These are phyloP conservation scores for Madurella mycetomatis DNA, from an alignment of 2,329 filamentous ascomycete species.

Conservation along the genomic window DNA sequence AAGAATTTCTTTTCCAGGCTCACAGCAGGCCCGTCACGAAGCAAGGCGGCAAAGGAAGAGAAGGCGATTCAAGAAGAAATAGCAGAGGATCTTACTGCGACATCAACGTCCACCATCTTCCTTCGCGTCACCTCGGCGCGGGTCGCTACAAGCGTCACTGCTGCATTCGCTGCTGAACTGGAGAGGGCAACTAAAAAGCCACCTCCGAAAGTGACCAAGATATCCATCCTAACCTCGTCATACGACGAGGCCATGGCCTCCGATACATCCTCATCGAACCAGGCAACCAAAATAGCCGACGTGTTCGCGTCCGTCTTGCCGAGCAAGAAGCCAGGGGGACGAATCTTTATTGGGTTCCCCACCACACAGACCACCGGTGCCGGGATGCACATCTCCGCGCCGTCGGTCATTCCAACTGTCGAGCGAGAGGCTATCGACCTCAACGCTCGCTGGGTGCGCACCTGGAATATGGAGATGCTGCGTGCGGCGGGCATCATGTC, in stretches of 20 bases:
- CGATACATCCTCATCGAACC: constrained; percentile 46
- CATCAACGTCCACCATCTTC: constrained; percentile 76
- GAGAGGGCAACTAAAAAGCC: constrained; percentile 97
- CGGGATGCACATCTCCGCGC: constrained; percentile 89
- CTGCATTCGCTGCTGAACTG: constrained; percentile 74
- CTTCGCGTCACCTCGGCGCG: constrained; percentile 80
- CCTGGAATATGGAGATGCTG: constrained; percentile 93
- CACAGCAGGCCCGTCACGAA: constrained; percentile 53
- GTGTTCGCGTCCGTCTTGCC: constrained; percentile 89
- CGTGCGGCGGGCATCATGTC: constrained; percentile 86
- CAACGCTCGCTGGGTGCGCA: constrained; percentile 89
- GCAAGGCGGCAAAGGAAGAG: constrained; percentile 59
- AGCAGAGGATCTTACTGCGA: constrained; percentile 65
- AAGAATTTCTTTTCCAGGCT: constrained; percentile 77
- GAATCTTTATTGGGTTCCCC: constrained; percentile 95
- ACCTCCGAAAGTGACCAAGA: constrained; percentile 78
- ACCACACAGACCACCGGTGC: constrained; percentile 95
- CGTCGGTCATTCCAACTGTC: constrained; percentile 93
- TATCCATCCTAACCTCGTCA: constrained; percentile 86
- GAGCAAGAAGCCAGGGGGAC: constrained; percentile 72
- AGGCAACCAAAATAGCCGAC: constrained; percentile 59
- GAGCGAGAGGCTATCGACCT: constrained; percentile 95
- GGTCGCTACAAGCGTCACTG: constrained; percentile 69
- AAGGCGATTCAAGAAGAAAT: constrained; percentile 58
- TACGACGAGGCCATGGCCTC: constrained; percentile 75